Base-by-base conservation (phyloP, 768 basidiomycete species). In the Pilatotrama ljubarskyi region DNA sequence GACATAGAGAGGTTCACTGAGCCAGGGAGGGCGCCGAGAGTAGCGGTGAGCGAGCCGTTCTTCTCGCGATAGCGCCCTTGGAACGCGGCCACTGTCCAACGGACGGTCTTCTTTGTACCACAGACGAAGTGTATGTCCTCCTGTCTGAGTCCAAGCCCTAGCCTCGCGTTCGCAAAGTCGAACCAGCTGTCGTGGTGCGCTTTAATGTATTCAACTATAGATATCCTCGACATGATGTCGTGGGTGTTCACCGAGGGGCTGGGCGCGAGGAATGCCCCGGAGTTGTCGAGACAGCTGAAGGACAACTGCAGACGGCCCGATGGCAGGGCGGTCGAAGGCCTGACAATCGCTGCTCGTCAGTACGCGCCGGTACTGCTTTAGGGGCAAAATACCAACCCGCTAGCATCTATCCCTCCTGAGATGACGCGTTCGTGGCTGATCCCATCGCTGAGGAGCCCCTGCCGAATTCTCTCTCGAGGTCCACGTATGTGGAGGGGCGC, bases 81-180 rank as follows among this genome's bases (percentile, higher is more conserved):
- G 41, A 59, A 55, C 8, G 58, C 62, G 5, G 53, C 48, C 1
- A 58, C 51, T 0, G 50, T 44, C 63, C 63, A 64, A n/a, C n/a
- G 18, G 13, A n/a, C 35, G 10, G 63, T 57, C 51, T 57, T 61
- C 17, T 56, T 53, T 11, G 40, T 56, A 29, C 63, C 63, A 24
- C 44, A 49, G 2, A 64, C 59, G 46, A 64, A 59, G 13, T n/a
- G n/a, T 29, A 64, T 13, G 2, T 63, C 48, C 32, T 63, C 44
- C 17, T 49, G 50, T 6, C 26, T 29, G 14, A 58, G 17, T 3
- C 32, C 44, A 10, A 59, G 47, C 5, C 52, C 62, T 8, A 18
- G 49, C 11, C 51, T 17, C 5, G 11, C 13, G 13, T 22, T 25
- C 5, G 59, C 58, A 20, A 57, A 55, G 6, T 24, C 50, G 6